Conservation (phyloP, 352 stramenopile species). For the Globisporangium paroecandrum region DNA sequence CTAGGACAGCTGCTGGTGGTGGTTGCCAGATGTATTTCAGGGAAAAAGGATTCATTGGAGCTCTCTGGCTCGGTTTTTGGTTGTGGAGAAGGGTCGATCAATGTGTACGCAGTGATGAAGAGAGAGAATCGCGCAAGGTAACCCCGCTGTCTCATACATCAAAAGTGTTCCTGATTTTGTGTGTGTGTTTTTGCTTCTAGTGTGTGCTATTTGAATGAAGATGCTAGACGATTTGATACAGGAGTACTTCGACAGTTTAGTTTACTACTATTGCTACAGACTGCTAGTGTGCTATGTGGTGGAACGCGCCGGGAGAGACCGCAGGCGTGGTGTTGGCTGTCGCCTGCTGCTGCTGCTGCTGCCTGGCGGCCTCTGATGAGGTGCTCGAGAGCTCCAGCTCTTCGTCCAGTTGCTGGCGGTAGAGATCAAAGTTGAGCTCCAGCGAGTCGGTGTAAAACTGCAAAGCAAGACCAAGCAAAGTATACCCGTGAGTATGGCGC, state of each 20-base stretch:
- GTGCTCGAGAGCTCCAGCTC: constrained; percentile 12
- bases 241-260: not conserved
- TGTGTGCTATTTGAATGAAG: not conserved
- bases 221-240: not conserved
- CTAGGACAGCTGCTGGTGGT: constrained; percentile 20
- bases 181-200: not conserved
- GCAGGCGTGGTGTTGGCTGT: not conserved
- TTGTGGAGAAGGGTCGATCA: not conserved
- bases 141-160: not conserved
- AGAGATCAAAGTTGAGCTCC: constrained; percentile 64
- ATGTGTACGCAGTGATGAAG: not conserved
- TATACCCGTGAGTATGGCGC: not conserved
- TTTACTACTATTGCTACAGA: not conserved
- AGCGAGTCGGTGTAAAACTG: constrained; percentile 68
- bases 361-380: not conserved
- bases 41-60: not conserved
- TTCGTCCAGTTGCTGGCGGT: constrained; percentile 40
- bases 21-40: not conserved
- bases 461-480: not conserved
- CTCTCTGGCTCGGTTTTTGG: not conserved
- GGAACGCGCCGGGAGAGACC: not conserved
- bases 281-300: not conserved
- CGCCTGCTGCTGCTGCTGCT: not conserved
- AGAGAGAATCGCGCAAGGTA: not conserved
- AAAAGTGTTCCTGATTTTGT: not conserved